Evolutionary conservation across 2,329 filamentous ascomycete species (phyloP).

Genomic region (Fusarium sp.): DNA sequence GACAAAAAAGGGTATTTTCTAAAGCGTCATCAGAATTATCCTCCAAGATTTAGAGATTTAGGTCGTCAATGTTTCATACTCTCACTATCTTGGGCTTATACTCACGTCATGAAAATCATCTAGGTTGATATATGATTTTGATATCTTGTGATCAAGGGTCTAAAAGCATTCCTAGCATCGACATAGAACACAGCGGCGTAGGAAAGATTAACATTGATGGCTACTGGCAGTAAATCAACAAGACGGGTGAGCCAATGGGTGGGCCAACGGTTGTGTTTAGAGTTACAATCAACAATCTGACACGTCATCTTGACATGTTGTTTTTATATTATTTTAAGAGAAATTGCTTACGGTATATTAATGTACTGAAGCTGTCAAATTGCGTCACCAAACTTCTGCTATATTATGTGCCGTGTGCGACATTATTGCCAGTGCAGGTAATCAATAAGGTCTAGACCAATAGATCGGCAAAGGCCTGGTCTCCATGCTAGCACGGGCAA

Average conservation of each 20-base stretch:
- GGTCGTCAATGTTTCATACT: too few species aligned
- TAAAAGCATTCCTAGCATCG: not conserved
- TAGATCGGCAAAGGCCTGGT: slow-evolving; percentile 27
- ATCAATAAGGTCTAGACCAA: slow-evolving; percentile 26
- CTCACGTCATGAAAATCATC: not conserved
- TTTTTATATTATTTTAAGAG: not conserved
- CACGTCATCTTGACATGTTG: not conserved
- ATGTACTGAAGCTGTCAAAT: not conserved
- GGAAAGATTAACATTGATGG: not conserved
- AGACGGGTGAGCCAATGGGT: not conserved
- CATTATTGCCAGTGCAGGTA: not conserved
- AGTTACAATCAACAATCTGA: not conserved
- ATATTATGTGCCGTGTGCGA: not conserved
- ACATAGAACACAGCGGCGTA: not conserved
- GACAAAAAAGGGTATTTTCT: too few species aligned
- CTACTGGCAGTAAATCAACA: not conserved
- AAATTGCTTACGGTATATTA: not conserved
- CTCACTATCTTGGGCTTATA: not conserved
- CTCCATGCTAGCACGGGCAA: not conserved
- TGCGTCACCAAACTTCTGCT: not conserved
- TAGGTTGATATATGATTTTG: not conserved
- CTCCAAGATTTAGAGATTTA: too few species aligned
- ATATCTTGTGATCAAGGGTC: not conserved
- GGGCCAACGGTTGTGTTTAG: not conserved
- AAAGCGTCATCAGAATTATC: too few species aligned